A percentile compares a stretch with the other conserved stretches of the same genome.
Evolutionary conservation across 2,329 filamentous ascomycete species (phyloP).

Genomic region (Pseudogymnoascus destructans): DNA sequence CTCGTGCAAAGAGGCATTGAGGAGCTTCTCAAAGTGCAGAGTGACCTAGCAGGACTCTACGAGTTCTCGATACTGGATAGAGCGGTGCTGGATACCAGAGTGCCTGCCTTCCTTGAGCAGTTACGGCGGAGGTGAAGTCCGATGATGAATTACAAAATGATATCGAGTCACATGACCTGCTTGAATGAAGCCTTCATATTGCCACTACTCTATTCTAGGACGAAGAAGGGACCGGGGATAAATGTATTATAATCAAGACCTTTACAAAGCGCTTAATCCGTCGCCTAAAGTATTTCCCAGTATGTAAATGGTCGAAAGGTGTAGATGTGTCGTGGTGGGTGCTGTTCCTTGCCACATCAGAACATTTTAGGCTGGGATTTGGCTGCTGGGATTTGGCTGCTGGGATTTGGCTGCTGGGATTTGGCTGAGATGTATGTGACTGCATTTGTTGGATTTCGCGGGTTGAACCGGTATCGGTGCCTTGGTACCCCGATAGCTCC

Average conservation of each 20-base stretch:
- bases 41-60: slow-evolving; percentile 39
- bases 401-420: background rate
- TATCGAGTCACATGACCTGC: background rate
- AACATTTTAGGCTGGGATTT: background rate
- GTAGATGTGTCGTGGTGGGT: background rate
- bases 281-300: background rate
- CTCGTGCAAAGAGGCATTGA: slow-evolving; percentile 42
- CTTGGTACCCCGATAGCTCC: slow-evolving; percentile 5
- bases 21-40: slow-evolving; percentile 34
- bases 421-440: background rate
- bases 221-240: background rate
- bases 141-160: background rate
- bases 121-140: background rate
- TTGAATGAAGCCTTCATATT: background rate
- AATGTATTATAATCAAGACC: background rate
- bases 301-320: background rate
- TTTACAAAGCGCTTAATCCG: background rate
- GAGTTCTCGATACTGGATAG: slow-evolving; percentile 40
- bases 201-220: background rate
- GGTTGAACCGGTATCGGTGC: slow-evolving; percentile 6
- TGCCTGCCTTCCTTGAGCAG: slow-evolving; percentile 10
- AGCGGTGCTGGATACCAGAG: slow-evolving; percentile 39
- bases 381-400: background rate
- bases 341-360: slow-evolving; percentile 2
- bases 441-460: slow-evolving; percentile 3